Conservation (phyloP, 495 filamentous ascomycete species). For the Neurospora discreta region DNA sequence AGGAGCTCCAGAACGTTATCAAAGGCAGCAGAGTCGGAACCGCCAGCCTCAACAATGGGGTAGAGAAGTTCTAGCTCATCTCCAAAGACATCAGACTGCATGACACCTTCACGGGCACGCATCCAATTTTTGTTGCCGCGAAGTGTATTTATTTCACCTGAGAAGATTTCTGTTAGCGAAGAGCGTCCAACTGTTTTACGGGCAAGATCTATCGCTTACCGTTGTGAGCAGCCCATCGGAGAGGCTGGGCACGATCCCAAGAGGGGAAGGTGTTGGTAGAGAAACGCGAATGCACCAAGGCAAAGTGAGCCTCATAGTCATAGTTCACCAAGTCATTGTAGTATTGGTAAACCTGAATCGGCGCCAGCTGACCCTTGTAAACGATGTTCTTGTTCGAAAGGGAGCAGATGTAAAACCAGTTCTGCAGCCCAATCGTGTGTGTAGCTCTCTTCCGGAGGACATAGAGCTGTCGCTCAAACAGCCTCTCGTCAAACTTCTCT, state of each 20-base stretch:
- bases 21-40: constrained; percentile 96
- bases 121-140: constrained; percentile 99
- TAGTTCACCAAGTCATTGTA: constrained; percentile 96
- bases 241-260: constrained; percentile 95
- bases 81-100: constrained; percentile 86
- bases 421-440: constrained; percentile 87
- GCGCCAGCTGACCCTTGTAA: constrained; percentile 96
- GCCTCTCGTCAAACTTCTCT: constrained; percentile 68
- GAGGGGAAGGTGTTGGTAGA: constrained; percentile 99
- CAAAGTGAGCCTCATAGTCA: constrained; percentile 96
- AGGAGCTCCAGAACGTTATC: constrained; percentile 96
- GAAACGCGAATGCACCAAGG: constrained; percentile 94
- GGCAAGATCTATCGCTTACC: constrained; percentile 40
- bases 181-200: not conserved
- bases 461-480: constrained; percentile 90
- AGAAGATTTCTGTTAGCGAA: constrained; percentile 24
- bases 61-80: constrained; percentile 88
- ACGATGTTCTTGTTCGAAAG: constrained; percentile 98
- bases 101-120: constrained; percentile 91
- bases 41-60: constrained; percentile 93
- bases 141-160: constrained; percentile 91
- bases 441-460: constrained; percentile 90
- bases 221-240: constrained; percentile 97
- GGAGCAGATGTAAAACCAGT: constrained; percentile 99
- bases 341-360: constrained; percentile 97